Evolutionary conservation across 805 yeast species (phyloP).

Genomic region (Brettanomyces nanus): DNA sequence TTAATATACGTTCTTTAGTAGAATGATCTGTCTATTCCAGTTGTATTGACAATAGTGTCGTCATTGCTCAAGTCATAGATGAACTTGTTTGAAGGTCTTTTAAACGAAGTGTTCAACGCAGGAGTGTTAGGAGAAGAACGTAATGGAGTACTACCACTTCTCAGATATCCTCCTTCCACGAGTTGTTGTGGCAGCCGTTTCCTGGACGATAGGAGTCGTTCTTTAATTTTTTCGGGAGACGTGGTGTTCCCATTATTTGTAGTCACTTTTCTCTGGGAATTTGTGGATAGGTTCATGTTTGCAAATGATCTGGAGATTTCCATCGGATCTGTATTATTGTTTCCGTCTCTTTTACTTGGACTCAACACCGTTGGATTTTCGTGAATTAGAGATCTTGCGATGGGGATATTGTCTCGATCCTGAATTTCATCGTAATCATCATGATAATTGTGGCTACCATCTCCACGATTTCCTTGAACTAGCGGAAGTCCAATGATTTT

Average conservation of each 20-base stretch:
- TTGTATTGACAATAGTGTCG: not conserved
- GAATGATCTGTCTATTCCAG: not conserved
- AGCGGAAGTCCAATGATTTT: slow-evolving; percentile 34
- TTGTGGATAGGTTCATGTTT: slow-evolving; percentile 17
- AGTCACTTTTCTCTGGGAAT: not conserved
- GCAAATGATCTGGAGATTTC: slow-evolving; percentile 23
- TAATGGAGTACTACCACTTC: no score
- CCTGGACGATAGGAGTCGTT: slow-evolving; percentile 12
- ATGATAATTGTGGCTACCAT: not conserved
- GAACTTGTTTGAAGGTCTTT: slow-evolving; percentile 1
- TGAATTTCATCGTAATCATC: slow-evolving; percentile 1
- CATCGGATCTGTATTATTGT: slow-evolving; percentile 12
- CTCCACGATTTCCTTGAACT: slow-evolving; percentile 6
- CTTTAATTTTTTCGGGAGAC: slow-evolving; percentile 10
- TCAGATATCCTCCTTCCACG: not conserved
- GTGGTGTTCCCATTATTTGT: not conserved
- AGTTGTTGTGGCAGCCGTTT: slow-evolving; percentile 5
- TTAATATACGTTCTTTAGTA: no score
- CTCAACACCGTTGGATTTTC: not conserved
- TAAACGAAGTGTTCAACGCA: not conserved
- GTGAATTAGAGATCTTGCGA: not conserved
- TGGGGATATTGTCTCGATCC: not conserved
- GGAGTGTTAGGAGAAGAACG: not conserved
- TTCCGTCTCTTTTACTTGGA: not conserved
- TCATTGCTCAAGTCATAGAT: slow-evolving; percentile 3